These are phyloP conservation scores for Castanopsis chinensis DNA, from an alignment of 306 rosid genomes.

Conservation along the genomic window DNA sequence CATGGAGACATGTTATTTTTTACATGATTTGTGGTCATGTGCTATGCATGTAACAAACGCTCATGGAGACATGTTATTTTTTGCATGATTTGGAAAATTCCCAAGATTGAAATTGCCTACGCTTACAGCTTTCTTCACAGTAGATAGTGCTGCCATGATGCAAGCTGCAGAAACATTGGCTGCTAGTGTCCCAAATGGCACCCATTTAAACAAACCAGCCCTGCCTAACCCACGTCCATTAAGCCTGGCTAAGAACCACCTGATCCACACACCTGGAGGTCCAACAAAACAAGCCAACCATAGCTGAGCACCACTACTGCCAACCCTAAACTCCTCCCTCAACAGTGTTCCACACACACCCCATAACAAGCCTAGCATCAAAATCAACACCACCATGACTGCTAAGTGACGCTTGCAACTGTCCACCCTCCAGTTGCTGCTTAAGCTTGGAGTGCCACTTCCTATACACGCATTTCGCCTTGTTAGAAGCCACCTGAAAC, in stretches of 20 bases:
- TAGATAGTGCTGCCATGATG: slow-evolving; percentile 74
- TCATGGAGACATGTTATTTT: background rate
- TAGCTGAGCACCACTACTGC: slow-evolving; percentile 35
- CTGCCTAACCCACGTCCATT: slow-evolving; percentile 74
- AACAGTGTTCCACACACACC: slow-evolving; percentile 38
- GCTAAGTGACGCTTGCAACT: slow-evolving; percentile 38
- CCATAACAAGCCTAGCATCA: slow-evolving; percentile 49
- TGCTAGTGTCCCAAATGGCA: slow-evolving; percentile 71
- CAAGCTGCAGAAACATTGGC: slow-evolving; percentile 86
- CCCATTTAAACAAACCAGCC: slow-evolving; percentile 46
- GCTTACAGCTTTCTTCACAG: slow-evolving; percentile 51
- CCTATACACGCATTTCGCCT: slow-evolving; percentile 22
- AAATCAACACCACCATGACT: slow-evolving; percentile 32
- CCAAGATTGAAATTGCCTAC: background rate
- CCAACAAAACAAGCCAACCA: slow-evolving; percentile 82
- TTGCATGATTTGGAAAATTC: background rate
- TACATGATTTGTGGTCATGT: background rate
- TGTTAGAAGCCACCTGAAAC: slow-evolving; percentile 48
- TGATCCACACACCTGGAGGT: slow-evolving; percentile 76
- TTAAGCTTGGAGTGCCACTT: slow-evolving; percentile 17
- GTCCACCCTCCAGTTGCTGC: slow-evolving; percentile 40
- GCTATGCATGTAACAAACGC: background rate
- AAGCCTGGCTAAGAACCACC: slow-evolving; percentile 70
- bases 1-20: no score
- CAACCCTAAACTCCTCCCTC: slow-evolving; percentile 37